phyloP scores from a whole-genome alignment of 2,329 filamentous ascomycete species.

The Alternaria novae-zelandiae region DNA sequence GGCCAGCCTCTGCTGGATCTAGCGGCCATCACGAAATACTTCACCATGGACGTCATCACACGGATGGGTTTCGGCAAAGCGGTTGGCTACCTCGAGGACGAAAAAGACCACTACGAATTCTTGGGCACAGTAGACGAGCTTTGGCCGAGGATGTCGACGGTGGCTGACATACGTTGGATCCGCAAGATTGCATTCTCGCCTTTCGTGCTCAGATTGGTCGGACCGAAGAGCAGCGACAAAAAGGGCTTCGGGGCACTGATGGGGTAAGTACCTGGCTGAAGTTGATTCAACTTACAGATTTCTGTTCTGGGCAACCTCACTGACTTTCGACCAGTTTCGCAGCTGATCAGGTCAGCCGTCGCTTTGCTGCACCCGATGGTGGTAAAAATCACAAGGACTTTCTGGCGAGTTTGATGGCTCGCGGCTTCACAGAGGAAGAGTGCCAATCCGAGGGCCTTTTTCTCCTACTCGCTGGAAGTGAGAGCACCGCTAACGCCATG shows the following conservation, averaged over 20 bases:
- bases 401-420: slow-evolving; percentile 2
- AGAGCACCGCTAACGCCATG: slow-evolving; percentile 16
- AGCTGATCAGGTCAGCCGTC: neutral
- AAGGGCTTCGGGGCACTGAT: slow-evolving; percentile 3
- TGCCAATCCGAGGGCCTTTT: slow-evolving; percentile 10
- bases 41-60: slow-evolving; percentile 18
- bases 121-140: neutral
- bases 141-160: slow-evolving; percentile 2
- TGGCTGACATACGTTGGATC: slow-evolving; percentile 12
- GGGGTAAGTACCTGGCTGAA: neutral
- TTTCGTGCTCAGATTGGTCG: slow-evolving; percentile 3
- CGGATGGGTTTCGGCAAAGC: slow-evolving; percentile 11
- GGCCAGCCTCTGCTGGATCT: neutral
- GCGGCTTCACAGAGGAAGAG: slow-evolving; percentile 14
- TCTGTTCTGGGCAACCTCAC: neutral
- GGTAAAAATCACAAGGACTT: neutral
- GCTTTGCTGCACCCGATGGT: neutral
- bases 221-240: neutral
- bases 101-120: slow-evolving; percentile 12
- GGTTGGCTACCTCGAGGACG: slow-evolving; percentile 12
- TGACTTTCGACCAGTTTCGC: neutral
- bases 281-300: neutral
- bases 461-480: slow-evolving; percentile 15
- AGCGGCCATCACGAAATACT: slow-evolving; percentile 1
- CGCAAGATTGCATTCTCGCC: slow-evolving; percentile 5